Conservation (phyloP, 2,329 filamentous ascomycete species). For the Fusarium denticulatum region DNA sequence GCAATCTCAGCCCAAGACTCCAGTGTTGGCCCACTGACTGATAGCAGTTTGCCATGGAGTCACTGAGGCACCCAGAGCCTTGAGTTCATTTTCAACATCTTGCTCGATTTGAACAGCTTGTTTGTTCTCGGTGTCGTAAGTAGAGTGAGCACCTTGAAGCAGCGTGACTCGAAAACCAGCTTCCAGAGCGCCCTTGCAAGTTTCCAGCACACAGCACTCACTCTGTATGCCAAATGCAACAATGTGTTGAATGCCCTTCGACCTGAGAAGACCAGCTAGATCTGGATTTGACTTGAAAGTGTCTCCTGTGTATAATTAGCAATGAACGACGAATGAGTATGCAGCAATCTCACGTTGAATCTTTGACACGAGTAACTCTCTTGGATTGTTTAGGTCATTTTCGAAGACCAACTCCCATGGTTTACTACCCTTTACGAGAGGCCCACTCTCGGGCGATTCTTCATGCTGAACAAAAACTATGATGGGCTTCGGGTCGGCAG, state of each 20-base stretch:
- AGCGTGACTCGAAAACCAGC: conserved; percentile 21
- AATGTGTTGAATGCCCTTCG: conserved; percentile 5
- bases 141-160: conserved; percentile 23
- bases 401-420: conserved; percentile 11
- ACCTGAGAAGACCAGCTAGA: background rate
- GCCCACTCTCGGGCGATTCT: conserved; percentile 4
- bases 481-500: background rate
- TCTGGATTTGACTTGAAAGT: conserved; percentile 19
- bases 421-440: conserved; percentile 7
- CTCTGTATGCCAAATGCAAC: conserved; percentile 25
- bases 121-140: conserved; percentile 1
- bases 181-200: conserved; percentile 19
- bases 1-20: background rate
- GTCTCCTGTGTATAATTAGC: conserved; percentile 4
- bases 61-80: background rate
- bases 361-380: conserved; percentile 12
- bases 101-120: conserved; percentile 6
- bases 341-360: background rate
- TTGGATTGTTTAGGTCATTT: background rate
- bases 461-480: conserved; percentile 29
- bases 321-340: background rate
- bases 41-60: background rate
- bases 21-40: background rate
- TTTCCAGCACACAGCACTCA: conserved; percentile 24
- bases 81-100: conserved; percentile 1